These are phyloP conservation scores for Parascedosporium putredinis DNA, from an alignment of 2,329 filamentous ascomycete species.

Conservation along the genomic window DNA sequence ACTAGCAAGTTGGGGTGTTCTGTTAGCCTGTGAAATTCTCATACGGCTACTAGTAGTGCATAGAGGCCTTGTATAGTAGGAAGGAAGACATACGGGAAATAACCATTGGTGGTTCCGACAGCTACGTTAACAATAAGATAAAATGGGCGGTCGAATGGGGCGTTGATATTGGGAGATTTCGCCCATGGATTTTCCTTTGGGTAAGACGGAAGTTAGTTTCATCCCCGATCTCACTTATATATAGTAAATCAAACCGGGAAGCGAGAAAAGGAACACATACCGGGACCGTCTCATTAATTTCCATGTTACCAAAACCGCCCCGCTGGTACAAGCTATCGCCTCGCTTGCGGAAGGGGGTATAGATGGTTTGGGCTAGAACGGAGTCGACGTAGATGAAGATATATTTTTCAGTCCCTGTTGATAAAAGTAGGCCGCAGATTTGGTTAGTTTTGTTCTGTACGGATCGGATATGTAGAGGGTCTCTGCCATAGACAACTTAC, in stretches of 20 bases:
- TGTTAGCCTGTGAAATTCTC: no score
- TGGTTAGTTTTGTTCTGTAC: no score
- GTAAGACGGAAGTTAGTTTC: background rate
- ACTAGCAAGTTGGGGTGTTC: constrained; percentile 13
- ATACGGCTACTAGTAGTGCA: background rate
- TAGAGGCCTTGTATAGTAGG: background rate
- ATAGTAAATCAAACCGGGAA: background rate
- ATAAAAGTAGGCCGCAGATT: no score
- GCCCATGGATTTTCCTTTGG: constrained; percentile 46
- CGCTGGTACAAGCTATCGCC: constrained; percentile 49
- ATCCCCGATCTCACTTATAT: background rate
- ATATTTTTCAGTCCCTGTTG: constrained; percentile 64
- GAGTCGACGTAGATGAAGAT: constrained; percentile 79
- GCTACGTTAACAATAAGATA: constrained; percentile 68
- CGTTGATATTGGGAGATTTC: constrained; percentile 46
- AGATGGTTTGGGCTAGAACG: constrained; percentile 68
- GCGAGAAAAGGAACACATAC: no score
- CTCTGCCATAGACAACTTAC: no score
- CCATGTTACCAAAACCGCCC: constrained; percentile 44
- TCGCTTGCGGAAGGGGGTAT: constrained; percentile 57
- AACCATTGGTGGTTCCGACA: constrained; percentile 70
- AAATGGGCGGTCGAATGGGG: constrained; percentile 67
- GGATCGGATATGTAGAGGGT: no score
- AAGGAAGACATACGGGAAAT: constrained; percentile 44
- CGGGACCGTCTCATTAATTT: constrained; percentile 29